Base-by-base conservation (phyloP, 176 grass and related monocot species). In the Cocos nucifera region DNA sequence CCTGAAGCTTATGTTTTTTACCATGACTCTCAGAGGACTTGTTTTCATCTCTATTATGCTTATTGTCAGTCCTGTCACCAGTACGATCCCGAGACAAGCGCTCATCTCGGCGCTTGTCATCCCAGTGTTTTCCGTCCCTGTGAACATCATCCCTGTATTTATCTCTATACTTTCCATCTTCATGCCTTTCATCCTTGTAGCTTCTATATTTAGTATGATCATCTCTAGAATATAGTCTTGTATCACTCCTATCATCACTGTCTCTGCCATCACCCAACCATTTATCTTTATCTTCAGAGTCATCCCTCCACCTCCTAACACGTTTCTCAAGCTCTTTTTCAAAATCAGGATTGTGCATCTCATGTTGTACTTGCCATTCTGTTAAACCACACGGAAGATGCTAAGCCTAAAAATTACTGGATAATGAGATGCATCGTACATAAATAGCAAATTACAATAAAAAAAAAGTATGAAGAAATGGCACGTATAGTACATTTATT, bases 81-180 rank as follows among this genome's bases (percentile, higher is more conserved):
- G 53, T 59, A 56, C 70, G 56, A 63, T 82, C 82, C 76, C 82
- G 52, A 44, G 35, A 44, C 30, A 72, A 56, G 50, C 67, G 53
- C 56, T 85, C 73, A 74, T 91, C 78, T 54, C 73, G 50, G 75
- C 62, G 61, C 72, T 75, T 77, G 23, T 88, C 85, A 67, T 88
- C 84, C 26, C 73, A 70, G 24, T 82, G 83, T 63, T 77, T 80
- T 80, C 65, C 77, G 59, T 84, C 83, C 55, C 65, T 83, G 50
- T 73, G 84, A 17, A 73, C 66, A 58, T 82, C 77, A 70, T 78
- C 83, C 77, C 80, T 81, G 70, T 85, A 79, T 73, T 68, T 92
- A 72, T 85, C 79, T 69, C 78, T 92, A 54, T 89, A 79, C 67
- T 98, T 98, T 6, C 72, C 84, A 76, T 77, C 78, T 28, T 93